Base-by-base conservation (phyloP, 2,329 filamentous ascomycete genomes). In the Incumbomyces lentus region DNA sequence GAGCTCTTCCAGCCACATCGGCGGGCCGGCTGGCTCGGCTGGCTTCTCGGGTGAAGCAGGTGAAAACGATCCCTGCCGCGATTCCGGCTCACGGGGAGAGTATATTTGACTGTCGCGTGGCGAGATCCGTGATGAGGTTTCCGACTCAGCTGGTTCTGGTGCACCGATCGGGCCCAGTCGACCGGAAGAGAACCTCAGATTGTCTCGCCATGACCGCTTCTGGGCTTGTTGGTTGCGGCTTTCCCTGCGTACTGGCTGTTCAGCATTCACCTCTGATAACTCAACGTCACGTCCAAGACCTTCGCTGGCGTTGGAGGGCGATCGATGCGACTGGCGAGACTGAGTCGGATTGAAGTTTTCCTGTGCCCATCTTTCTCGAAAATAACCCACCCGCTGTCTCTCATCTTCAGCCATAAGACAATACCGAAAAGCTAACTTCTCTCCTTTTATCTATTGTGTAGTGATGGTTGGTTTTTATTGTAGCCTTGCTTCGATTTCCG, bases 1-100 rank as follows among this genome's bases (percentile, higher is more conserved):
- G 8, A 43, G 19, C 26, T 48, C 46, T 2, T 44, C 36, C 38
- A 45, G 19, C 42, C 42, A 38, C 6, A n/a, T 16, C 14, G 42
- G 33, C 12, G 19, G 5, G n/a, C 30, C 33, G 14, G 33, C 2
- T 29, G 38, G 29, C 26, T 45, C 14, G 10, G 35, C 41, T 32
- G 13, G 14, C 18, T 44, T 26, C n/a, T 45, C 33, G 18, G 11
- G 33, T 3, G 19, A 26, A 26, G 22, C 33, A n/a, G 11, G 33
- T 3, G 19, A 26, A 26, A 8, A 8, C 22, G 22, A 26, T 4
- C 8, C 22, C 22, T 26, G 22, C 8, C 5, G 8, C 4, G 8
- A 26, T 5, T 26, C 22, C 22, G 22, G 22, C 18, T 38, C 33
- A 14, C 12, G n/a, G n/a, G 36, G 6, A 14, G 42, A 45, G n/a